Percentiles rank a stretch among this genome's conserved stretches.
Conservation (phyloP, 2,329 filamentous ascomycete genomes). For the Hypoxylon sp. region DNA sequence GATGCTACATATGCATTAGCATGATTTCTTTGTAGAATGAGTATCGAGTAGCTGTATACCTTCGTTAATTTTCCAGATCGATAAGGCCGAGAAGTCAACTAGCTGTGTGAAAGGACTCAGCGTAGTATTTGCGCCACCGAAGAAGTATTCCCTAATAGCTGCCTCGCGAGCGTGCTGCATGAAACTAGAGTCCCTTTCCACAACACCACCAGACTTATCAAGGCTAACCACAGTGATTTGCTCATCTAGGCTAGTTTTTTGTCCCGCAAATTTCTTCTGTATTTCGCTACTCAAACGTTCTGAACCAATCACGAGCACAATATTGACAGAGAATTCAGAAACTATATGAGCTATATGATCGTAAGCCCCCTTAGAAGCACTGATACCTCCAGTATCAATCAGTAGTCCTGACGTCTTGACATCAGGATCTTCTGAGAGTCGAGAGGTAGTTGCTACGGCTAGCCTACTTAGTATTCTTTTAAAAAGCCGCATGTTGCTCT, state of each 20-base stretch:
- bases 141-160: slow-evolving; percentile 93
- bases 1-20: slow-evolving; percentile 33
- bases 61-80: slow-evolving; percentile 79
- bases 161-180: slow-evolving; percentile 81
- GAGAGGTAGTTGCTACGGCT: slow-evolving; percentile 82
- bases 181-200: slow-evolving; percentile 80
- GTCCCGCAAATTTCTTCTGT: slow-evolving; percentile 74
- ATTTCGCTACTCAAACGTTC: slow-evolving; percentile 83
- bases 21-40: slow-evolving; percentile 7
- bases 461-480: slow-evolving; percentile 81
- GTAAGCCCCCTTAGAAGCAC: slow-evolving; percentile 76
- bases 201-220: slow-evolving; percentile 88
- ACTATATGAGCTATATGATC: slow-evolving; percentile 85
- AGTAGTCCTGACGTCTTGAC: slow-evolving; percentile 83
- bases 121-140: slow-evolving; percentile 82
- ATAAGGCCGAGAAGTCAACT: slow-evolving; percentile 81
- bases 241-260: slow-evolving; percentile 73
- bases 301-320: slow-evolving; percentile 86
- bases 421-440: slow-evolving; percentile 81
- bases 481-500: slow-evolving; percentile 81
- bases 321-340: slow-evolving; percentile 76
- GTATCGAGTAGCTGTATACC: slow-evolving; percentile 60
- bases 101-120: slow-evolving; percentile 91
- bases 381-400: slow-evolving; percentile 84
- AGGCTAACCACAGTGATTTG: slow-evolving; percentile 82